These are phyloP conservation scores for Gloeophyllum trabeum DNA, from an alignment of 768 basidiomycete species.

Conservation along the genomic window DNA sequence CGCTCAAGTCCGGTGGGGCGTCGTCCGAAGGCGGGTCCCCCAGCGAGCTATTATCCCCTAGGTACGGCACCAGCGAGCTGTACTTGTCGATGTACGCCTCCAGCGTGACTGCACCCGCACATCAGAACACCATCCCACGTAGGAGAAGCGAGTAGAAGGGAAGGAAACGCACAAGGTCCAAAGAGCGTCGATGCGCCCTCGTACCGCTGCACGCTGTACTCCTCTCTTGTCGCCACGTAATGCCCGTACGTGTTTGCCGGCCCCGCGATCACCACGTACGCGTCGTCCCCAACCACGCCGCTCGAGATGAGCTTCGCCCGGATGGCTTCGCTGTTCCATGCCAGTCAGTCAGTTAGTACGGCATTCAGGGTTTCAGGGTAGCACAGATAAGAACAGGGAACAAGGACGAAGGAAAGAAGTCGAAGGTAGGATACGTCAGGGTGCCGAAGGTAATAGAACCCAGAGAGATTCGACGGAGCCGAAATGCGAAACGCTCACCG, in stretches of 20 bases:
- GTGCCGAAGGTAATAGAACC: too few species aligned
- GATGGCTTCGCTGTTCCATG: conserved; percentile 49
- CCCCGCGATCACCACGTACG: conserved; percentile 68
- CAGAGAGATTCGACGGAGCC: conserved; percentile 1
- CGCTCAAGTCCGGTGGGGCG: conserved; percentile 52
- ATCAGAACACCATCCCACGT: conserved; percentile 1
- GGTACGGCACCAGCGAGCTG: conserved; percentile 49
- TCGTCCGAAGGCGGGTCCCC: conserved; percentile 47
- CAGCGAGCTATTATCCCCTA: conserved; percentile 32
- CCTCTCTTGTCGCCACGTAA: conserved; percentile 63
- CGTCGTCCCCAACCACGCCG: conserved; percentile 51
- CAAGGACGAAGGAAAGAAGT: neutral
- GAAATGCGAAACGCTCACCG: conserved; percentile 30
- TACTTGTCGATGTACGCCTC: conserved; percentile 77
- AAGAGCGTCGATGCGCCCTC: conserved; percentile 77
- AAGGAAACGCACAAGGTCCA: conserved; percentile 49
- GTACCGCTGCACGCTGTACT: conserved; percentile 66
- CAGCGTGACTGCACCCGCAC: conserved; percentile 40
- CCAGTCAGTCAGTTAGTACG: conserved; percentile 1
- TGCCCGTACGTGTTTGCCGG: conserved; percentile 78
- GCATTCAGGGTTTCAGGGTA: too few species aligned
- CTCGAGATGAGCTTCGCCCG: conserved; percentile 52
- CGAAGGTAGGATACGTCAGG: too few species aligned
- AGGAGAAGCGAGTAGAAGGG: conserved; percentile 2
- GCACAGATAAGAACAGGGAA: neutral